These are phyloP conservation scores for Ganoderma lingzhi DNA, from an alignment of 1,284 basidiomycete genomes.

Conservation along the genomic window DNA sequence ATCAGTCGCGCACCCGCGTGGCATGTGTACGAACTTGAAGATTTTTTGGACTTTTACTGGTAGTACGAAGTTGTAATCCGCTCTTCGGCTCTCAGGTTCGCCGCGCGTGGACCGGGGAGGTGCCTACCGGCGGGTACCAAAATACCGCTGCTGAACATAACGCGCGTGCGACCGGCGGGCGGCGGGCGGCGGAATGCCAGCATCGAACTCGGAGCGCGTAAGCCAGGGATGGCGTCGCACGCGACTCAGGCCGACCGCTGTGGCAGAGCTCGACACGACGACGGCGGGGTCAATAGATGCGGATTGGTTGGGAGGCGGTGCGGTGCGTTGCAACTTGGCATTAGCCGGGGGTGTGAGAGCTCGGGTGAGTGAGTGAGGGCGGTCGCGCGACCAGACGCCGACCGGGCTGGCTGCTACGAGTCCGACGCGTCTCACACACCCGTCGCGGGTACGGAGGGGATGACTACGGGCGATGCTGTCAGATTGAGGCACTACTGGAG, in stretches of 20 bases:
- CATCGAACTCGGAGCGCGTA: conserved; percentile 4
- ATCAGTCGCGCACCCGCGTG: not conserved
- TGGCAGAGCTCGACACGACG: conserved; percentile 4
- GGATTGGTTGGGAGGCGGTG: conserved; percentile 2
- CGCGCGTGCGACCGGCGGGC: not conserved
- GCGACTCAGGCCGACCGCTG: conserved; percentile 2
- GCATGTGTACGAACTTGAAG: not conserved
- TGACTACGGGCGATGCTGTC: conserved; percentile 20
- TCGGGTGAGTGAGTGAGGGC: not conserved
- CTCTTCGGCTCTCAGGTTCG: conserved; percentile 4
- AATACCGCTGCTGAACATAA: not conserved
- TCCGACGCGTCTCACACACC: not conserved
- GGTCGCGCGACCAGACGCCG: not conserved
- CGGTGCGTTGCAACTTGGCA: not conserved
- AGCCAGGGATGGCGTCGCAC: not conserved
- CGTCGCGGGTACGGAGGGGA: not conserved
- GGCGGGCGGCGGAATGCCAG: not conserved
- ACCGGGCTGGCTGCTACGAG: not conserved
- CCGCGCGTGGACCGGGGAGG: conserved; percentile 10
- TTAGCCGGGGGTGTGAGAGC: conserved; percentile 1
- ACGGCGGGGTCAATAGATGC: conserved; percentile 7
- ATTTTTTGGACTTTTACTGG: too few relatives aligned
- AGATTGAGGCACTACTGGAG: conserved; percentile 2
- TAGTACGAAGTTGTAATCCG: not conserved
- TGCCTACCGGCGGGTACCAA: not conserved